Percentiles rank a stretch among this genome's conserved stretches.
Conservation (phyloP, 768 basidiomycete species). For the Auriscalpium orientale region DNA sequence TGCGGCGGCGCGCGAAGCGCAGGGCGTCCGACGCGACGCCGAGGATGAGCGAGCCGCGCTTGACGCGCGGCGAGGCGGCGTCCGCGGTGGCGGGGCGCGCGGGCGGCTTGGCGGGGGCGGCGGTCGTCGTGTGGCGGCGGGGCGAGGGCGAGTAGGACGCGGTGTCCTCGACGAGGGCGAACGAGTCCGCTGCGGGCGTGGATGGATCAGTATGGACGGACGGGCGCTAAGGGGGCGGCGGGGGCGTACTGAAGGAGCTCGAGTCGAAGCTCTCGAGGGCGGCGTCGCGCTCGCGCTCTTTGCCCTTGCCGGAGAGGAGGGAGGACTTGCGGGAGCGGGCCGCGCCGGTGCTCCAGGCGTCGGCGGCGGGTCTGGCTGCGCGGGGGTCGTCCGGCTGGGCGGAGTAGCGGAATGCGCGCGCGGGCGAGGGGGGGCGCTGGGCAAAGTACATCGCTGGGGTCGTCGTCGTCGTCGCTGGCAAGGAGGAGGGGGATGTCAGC, state of each 20-base stretch:
- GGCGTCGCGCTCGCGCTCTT: slow-evolving; percentile 4
- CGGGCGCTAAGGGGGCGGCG: not conserved
- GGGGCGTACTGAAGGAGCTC: slow-evolving; percentile 6
- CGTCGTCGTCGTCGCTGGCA: not conserved
- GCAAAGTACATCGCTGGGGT: not conserved
- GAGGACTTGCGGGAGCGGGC: slow-evolving; percentile 8
- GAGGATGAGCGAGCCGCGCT: slow-evolving; percentile 17
- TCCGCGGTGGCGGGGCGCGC: slow-evolving; percentile 8
- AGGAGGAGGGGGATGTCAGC: not conserved
- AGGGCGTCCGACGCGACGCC: slow-evolving; percentile 20
- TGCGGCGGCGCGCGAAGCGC: slow-evolving; percentile 13
- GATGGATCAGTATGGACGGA: not conserved
- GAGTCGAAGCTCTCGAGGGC: slow-evolving; percentile 9
- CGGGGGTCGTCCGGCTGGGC: not conserved
- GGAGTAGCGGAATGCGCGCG: slow-evolving; percentile 9
- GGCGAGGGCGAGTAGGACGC: not conserved
- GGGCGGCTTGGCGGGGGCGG: not conserved
- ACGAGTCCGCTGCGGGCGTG: slow-evolving; percentile 1
- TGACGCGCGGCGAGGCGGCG: not conserved
- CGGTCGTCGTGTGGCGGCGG: not conserved
- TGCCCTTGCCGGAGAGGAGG: slow-evolving; percentile 11
- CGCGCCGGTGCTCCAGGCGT: slow-evolving; percentile 1
- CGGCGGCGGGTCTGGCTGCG: not conserved
- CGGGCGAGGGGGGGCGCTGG: not conserved
- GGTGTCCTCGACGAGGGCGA: slow-evolving; percentile 5